Base-by-base conservation (phyloP, 352 stramenopile species). In the Thalassiosira allenii region DNA sequence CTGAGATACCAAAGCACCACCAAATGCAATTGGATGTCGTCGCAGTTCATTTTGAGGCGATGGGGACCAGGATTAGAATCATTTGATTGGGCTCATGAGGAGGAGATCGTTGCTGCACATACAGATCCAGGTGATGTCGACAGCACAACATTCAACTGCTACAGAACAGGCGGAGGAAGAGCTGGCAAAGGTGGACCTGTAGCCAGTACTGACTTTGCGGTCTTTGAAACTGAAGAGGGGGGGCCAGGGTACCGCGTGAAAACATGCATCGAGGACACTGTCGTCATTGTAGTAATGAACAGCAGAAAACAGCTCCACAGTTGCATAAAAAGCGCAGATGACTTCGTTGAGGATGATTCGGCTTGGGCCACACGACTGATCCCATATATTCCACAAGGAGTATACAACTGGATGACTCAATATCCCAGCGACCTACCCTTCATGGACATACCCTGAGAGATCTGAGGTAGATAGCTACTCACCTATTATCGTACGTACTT, bases 41-140 rank as follows among this genome's bases (percentile, higher is more conserved):
- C 62, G 1, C 62, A 71, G n/a, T 58, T 61, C 29, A 59, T 71
- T 61, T n/a, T 71, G 22, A 59, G 62, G 41, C 40, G 62, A 6
- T 71, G 62, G 62, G 62, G 62, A 2, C 5, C 41, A 2, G 32
- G 2, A 2, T 33, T 53, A 22, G 20, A 1, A 27, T 47, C 37
- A 9, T 17, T 2, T 32, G 34, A 67, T 17, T 67, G 58, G 58
- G 30, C 58, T 33, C 32, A 3, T 54, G 40, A 71, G 62, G 57
- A 71, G 27, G 11, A 40, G 3, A 59, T 71, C n/a, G 44, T 58
- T 32, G 20, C 62, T 5, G 20, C 27, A 41, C 62, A 71, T 22
- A 44, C 43, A 17, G 62, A 71, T 37, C n/a, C 2, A 34, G 40
- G 62, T n/a, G 41, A 71, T 34, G 20, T 71, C 8, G 62, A 71